Evolutionary conservation across 148 eudicot species (phyloP).

Genomic region (Persicaria maculosa): DNA sequence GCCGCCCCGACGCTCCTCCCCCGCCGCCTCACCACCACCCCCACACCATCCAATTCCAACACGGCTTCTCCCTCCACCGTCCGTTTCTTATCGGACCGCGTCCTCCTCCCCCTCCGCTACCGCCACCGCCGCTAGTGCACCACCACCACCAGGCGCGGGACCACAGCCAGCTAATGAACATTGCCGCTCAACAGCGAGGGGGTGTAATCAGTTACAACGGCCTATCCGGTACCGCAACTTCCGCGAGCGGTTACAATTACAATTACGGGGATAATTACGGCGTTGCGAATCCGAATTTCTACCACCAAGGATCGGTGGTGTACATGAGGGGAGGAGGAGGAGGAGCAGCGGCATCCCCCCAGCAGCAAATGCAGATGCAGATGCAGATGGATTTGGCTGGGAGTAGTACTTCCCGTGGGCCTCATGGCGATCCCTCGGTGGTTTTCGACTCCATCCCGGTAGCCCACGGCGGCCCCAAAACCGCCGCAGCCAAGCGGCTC

Average conservation of each 20-base stretch:
- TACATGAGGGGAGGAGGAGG: not conserved
- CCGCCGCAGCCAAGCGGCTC: slow-evolving; percentile 6
- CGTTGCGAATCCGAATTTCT: not conserved
- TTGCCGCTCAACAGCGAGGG: not conserved
- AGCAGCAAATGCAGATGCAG: slow-evolving; percentile 8
- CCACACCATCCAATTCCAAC: not conserved
- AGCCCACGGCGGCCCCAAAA: not conserved
- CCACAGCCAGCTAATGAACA: not conserved
- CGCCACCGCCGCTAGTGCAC: not conserved
- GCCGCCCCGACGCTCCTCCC: not conserved
- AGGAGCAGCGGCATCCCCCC: not conserved
- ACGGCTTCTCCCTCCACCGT: not conserved
- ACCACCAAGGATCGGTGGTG: not conserved
- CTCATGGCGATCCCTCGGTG: not conserved
- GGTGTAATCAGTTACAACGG: not conserved
- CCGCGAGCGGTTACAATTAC: not conserved
- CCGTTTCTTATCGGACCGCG: not conserved
- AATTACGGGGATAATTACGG: not conserved
- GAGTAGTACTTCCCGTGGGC: not conserved
- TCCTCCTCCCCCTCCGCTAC: not conserved
- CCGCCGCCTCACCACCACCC: not conserved
- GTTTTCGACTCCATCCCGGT: slow-evolving; percentile 1
- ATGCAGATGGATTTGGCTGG: not conserved
- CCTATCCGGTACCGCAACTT: not conserved
- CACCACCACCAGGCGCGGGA: slow-evolving; percentile 2